A percentile compares a stretch with the other conserved stretches of the same genome.
Evolutionary conservation across 2,329 filamentous ascomycete species (phyloP).

Genomic region (Cryphonectria parasitica): DNA sequence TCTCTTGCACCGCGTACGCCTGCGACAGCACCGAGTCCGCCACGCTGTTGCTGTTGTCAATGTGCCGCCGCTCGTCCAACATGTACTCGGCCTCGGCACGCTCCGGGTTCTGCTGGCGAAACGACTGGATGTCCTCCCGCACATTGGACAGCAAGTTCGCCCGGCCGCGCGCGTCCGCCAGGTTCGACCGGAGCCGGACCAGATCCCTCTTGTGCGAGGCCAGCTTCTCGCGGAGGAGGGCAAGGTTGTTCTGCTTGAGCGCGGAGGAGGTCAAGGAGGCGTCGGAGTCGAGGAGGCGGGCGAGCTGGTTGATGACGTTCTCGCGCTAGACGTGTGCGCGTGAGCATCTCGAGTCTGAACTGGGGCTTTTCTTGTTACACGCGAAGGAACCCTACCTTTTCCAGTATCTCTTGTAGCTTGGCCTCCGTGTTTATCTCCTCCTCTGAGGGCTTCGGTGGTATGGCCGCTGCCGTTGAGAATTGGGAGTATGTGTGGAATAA

Average conservation of each 20-base stretch:
- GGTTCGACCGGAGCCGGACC: conserved; percentile 70
- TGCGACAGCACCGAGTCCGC: conserved; percentile 90
- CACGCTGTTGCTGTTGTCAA: conserved; percentile 89
- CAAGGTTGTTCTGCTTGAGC: conserved; percentile 95
- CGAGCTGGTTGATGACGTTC: conserved; percentile 76
- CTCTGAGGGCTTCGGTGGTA: conserved; percentile 81
- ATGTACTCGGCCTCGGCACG: conserved; percentile 94
- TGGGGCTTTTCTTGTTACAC: background rate
- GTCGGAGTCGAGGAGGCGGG: conserved; percentile 91
- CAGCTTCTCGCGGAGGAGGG: conserved; percentile 88
- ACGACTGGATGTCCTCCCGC: conserved; percentile 87
- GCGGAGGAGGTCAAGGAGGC: conserved; percentile 83
- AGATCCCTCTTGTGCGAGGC: conserved; percentile 85
- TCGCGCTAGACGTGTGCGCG: conserved; percentile 68
- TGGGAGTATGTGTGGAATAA: conserved; percentile 88
- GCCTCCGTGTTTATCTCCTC: conserved; percentile 81
- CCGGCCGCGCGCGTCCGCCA: conserved; percentile 79
- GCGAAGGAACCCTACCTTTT: conserved; percentile 61
- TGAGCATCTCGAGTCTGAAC: conserved; percentile 6
- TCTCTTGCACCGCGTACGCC: conserved; percentile 95
- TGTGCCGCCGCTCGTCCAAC: conserved; percentile 81
- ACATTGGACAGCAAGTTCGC: conserved; percentile 91
- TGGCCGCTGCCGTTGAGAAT: conserved; percentile 78
- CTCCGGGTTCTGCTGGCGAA: conserved; percentile 79
- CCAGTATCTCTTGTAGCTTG: conserved; percentile 82